These are phyloP conservation scores for Durusdinium trenchii DNA, from an alignment of 73 alveolate genomes.

Conservation along the genomic window DNA sequence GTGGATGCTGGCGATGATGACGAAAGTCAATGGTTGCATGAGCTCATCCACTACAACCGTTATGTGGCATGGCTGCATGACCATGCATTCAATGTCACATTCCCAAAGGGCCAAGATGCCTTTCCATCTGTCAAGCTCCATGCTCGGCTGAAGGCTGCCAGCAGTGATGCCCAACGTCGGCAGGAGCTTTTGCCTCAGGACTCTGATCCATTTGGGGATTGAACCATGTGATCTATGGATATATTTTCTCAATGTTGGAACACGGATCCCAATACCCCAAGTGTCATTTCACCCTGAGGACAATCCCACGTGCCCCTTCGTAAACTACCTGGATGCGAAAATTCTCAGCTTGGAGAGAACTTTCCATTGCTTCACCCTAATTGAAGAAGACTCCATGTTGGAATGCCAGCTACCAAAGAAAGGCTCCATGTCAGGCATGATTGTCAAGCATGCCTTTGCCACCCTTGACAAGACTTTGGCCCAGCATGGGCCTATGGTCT, in stretches of 20 bases:
- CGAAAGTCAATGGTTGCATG: neutral
- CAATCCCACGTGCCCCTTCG: neutral
- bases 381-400: neutral
- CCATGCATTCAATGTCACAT: neutral
- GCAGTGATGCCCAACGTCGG: too few relatives aligned
- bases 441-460: neutral
- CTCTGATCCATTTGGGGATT: too few relatives aligned
- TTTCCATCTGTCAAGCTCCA: too few relatives aligned
- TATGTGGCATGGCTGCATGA: neutral
- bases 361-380: neutral
- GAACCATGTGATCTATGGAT: neutral
- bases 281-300: too few relatives aligned
- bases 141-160: too few relatives aligned
- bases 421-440: neutral
- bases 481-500: neutral
- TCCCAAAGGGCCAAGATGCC: neutral
- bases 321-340: neutral
- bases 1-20: too few relatives aligned
- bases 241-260: neutral
- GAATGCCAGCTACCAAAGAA: neutral
- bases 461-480: neutral
- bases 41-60: slow-evolving; percentile 28
- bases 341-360: neutral
- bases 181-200: too few relatives aligned
- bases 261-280: too few relatives aligned